Evolutionary conservation across 78 protist species (phyloP), one percentile per base, ranked within the genome.

Genomic region (Dictyostelium capitatum): DNA sequence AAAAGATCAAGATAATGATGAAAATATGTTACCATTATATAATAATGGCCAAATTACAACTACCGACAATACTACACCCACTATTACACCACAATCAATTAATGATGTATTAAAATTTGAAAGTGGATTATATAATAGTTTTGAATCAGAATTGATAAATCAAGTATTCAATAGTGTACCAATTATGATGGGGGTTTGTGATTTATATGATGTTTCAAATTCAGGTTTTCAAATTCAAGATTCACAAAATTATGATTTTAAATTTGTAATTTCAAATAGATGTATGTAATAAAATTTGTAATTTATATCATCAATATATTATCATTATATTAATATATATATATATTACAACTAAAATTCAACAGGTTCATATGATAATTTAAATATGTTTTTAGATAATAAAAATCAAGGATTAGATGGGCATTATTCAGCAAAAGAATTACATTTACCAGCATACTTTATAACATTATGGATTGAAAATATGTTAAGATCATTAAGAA

Each of bases 401-500:
- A 73, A 73, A n/a, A 62, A 53, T 25, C 14, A 64, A 15, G 64
- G 73, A 64, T 23, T 81, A 7, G 89, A 64, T 81, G 77, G 89
- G 20, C 48, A 23, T 43, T 62, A 23, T 46, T 23, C 77, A 47
- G 59, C 20, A 20, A 65, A 64, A 17, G 77, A 81, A 23, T 81
- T 81, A 47, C n/a, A 81, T 25, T 67, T 82, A 69, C 89, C 89
- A 67, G n/a, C 47, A 17, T 69, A 82, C 23, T 82, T 82, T 51
- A 19, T 23, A 17, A 28, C 78, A 30, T 50, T 82, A 20, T 82
- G 89, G 89, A 50, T 69, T 17, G 47, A 37, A 51, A 64, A 82
- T 82, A 82, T 82, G 79, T 48, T 82, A n/a, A 69, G 73, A 51
- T 82, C 77, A 32, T 37, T 82, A 48, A 62, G 48, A 11, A 64